phyloP scores from a whole-genome alignment of 2,329 filamentous ascomycete genomes.

The Alternaria arbusti region DNA sequence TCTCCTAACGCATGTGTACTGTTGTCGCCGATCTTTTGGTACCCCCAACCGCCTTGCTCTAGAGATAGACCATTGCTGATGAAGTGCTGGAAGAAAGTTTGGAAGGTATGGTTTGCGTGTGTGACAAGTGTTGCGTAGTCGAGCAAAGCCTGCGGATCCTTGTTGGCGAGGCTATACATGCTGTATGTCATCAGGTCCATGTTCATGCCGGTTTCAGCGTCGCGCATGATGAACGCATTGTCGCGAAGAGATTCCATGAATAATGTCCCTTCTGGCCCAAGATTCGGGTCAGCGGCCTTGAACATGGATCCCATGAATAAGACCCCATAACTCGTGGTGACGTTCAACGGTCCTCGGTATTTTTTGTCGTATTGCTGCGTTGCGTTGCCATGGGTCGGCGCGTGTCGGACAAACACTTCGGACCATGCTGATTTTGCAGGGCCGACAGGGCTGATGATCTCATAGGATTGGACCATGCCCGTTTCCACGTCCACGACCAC shows the following conservation, averaged over 20 bases:
- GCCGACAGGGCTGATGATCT: neutral
- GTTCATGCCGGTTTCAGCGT: conserved; percentile 27
- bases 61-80: conserved; percentile 12
- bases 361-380: neutral
- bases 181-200: conserved; percentile 41
- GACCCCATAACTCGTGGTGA: conserved; percentile 15
- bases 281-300: conserved; percentile 6
- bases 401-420: conserved; percentile 7
- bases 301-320: conserved; percentile 20
- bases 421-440: neutral
- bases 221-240: conserved; percentile 33
- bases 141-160: conserved; percentile 23
- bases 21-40: conserved; percentile 31
- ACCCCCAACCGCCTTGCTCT: conserved; percentile 27
- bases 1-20: conserved; percentile 5
- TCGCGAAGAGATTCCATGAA: neutral
- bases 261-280: neutral
- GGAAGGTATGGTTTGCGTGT: conserved; percentile 29
- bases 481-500: conserved; percentile 13
- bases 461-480: conserved; percentile 9
- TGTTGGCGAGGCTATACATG: conserved; percentile 34
- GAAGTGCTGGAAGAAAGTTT: conserved; percentile 30
- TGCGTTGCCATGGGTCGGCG: neutral
- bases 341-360: conserved; percentile 9
- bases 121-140: conserved; percentile 12